phyloP scores from a whole-genome alignment of 306 rosid genomes.

The Cucumis cinereus region DNA sequence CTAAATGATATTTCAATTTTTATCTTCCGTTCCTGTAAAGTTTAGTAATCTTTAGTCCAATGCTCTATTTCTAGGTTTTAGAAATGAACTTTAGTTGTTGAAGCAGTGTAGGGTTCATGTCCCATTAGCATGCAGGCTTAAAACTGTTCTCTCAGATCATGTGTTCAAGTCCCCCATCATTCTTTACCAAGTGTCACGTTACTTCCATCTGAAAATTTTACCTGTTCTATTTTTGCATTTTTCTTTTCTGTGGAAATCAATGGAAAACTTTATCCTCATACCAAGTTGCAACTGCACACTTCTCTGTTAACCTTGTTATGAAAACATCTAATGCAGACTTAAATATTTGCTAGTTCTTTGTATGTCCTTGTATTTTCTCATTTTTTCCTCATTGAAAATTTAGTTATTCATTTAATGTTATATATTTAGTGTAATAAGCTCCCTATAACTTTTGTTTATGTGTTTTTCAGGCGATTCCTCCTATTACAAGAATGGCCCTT shows the following conservation, averaged over 20 bases:
- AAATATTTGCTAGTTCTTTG: neutral
- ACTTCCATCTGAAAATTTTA: neutral
- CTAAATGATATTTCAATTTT: neutral
- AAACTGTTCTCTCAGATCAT: neutral
- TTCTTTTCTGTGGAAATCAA: neutral
- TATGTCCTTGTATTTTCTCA: too few species aligned
- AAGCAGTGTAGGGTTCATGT: neutral
- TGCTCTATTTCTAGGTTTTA: neutral
- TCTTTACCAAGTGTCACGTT: neutral
- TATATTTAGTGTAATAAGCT: neutral
- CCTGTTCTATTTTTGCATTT: neutral
- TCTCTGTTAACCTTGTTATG: neutral
- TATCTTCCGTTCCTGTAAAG: neutral
- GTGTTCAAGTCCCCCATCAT: neutral
- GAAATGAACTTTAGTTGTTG: neutral
- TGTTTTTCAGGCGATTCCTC: slow-evolving; percentile 88
- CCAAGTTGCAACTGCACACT: neutral
- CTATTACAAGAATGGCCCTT: slow-evolving; percentile 92
- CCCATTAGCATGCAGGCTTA: neutral
- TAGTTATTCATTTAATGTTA: neutral
- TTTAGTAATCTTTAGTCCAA: neutral
- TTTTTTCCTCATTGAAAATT: too few species aligned
- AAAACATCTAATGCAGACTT: neutral
- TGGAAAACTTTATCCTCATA: neutral
- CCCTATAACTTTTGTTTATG: slow-evolving; percentile 8